phyloP scores from a whole-genome alignment of 305 asterid species.

The Solanum hybrid region DNA sequence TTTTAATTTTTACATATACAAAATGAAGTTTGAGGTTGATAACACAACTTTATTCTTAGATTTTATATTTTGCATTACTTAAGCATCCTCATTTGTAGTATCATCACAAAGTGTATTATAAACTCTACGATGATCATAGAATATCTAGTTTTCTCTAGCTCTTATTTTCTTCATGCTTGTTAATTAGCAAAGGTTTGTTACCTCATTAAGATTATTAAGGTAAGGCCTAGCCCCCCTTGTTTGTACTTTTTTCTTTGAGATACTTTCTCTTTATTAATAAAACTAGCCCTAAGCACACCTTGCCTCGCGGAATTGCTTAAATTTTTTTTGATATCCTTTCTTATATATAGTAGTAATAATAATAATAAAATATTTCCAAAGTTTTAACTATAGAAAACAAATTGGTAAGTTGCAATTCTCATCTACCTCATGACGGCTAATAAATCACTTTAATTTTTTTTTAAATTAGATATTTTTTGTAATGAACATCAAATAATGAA shows the following conservation, averaged over 20 bases:
- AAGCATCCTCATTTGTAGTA: neutral
- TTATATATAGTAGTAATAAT: neutral
- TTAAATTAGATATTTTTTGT: neutral
- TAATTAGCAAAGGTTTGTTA: neutral
- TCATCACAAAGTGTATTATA: neutral
- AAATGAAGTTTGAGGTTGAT: neutral
- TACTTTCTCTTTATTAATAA: neutral
- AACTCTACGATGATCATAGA: neutral
- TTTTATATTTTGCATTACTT: neutral
- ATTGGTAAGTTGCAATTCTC: too few relatives aligned
- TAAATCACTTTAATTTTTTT: neutral
- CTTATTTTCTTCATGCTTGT: neutral
- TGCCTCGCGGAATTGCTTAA: neutral
- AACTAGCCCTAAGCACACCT: neutral
- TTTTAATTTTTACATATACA: neutral
- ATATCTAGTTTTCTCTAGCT: too few relatives aligned
- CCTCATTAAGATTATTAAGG: neutral
- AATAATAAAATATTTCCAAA: too few relatives aligned
- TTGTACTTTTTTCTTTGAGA: neutral
- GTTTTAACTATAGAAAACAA: neutral
- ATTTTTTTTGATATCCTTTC: neutral
- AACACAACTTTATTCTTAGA: neutral
- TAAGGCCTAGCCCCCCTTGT: neutral
- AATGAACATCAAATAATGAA: too few relatives aligned
- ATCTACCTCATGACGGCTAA: neutral